Evolutionary conservation across 108 stramenopile species (phyloP).

Genomic region (Skeletonema menzelii): DNA sequence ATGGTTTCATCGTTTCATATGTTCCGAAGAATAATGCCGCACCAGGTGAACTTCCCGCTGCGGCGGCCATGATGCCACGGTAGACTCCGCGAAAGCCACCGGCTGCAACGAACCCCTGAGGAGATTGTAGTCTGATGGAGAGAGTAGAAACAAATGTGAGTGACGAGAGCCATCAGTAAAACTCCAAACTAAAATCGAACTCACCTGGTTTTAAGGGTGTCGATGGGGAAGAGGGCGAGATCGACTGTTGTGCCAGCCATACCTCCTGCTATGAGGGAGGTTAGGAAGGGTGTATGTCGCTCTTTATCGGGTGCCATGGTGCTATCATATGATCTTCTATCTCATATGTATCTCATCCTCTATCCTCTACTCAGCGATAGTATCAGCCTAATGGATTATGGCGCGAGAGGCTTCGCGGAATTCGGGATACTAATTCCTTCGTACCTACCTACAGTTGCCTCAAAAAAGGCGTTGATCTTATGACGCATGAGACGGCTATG

Average conservation of each 20-base stretch:
- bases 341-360: no score
- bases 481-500: no score
- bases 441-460: no score
- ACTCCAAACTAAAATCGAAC: no score
- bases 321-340: no score
- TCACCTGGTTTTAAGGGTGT: slow-evolving; percentile 96
- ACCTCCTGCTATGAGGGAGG: slow-evolving; percentile 83
- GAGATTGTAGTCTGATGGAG: slow-evolving; percentile 91
- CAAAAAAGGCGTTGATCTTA: no score
- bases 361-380: no score
- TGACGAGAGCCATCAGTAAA: no score
- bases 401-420: no score
- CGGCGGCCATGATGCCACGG: slow-evolving; percentile 85
- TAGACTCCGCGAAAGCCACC: slow-evolving; percentile 92
- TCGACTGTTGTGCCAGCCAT: slow-evolving; percentile 89
- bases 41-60: slow-evolving; percentile 87
- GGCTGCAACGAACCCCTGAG: slow-evolving; percentile 81
- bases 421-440: no score
- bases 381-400: no score
- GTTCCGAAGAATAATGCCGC: slow-evolving; percentile 95
- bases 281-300: slow-evolving; percentile 60
- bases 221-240: slow-evolving; percentile 92
- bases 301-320: slow-evolving; percentile 11
- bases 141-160: no score
- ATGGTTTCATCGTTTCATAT: slow-evolving; percentile 88